Evolutionary conservation across 176 grass and related monocot species (phyloP).

Genomic region (Puya raimondii): DNA sequence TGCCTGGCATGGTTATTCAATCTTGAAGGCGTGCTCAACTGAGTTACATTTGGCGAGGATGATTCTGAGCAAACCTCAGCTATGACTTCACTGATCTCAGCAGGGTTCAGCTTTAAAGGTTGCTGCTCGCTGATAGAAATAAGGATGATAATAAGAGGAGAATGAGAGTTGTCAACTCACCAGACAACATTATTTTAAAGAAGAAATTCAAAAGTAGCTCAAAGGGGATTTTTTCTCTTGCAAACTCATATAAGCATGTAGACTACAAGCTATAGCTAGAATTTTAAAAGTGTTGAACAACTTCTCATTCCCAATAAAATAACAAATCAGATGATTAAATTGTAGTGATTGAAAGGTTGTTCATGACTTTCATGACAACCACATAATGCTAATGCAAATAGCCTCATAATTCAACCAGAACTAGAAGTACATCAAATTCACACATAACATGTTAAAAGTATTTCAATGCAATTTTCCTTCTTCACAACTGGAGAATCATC

Average conservation of each 20-base stretch:
- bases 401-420: too few species aligned
- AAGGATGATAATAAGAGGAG: constrained; percentile 22
- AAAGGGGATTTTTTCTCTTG: neutral
- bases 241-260: neutral
- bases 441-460: too few species aligned
- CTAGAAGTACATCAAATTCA: too few species aligned
- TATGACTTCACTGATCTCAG: constrained; percentile 95
- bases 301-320: too few species aligned
- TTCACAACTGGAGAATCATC: too few species aligned
- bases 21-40: constrained; percentile 41
- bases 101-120: constrained; percentile 82
- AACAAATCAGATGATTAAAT: too few species aligned
- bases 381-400: too few species aligned
- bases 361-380: neutral
- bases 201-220: neutral
- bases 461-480: too few species aligned
- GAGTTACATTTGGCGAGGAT: constrained; percentile 45
- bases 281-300: too few species aligned
- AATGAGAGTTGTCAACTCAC: constrained; percentile 14
- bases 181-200: neutral
- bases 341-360: neutral
- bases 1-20: constrained; percentile 59
- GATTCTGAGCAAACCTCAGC: constrained; percentile 84
- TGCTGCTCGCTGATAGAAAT: constrained; percentile 82
- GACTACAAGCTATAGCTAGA: neutral